Base-by-base conservation (phyloP, 495 filamentous ascomycete genomes). In the Niebla homalea region DNA sequence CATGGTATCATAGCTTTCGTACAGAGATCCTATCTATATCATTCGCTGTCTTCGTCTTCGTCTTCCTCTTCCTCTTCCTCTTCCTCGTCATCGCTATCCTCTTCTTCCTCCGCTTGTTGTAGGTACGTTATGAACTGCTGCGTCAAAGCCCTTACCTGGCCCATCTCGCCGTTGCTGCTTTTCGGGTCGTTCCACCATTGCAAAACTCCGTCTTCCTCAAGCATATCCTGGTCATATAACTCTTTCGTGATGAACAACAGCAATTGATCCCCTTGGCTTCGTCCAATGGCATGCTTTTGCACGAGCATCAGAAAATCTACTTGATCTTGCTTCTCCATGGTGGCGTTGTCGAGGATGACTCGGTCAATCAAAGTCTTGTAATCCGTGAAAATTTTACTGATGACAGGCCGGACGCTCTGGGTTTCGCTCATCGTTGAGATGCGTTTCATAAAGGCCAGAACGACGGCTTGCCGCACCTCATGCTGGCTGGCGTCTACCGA, bases 191-290 rank as follows among this genome's bases (percentile, higher is more conserved):
- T 74, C 90, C 89, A 97, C 92, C 92, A 98, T 51, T 77, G 75
- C 60, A 89, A 68, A 40, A 92, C 83, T 0, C 82, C 89, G 36
- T 94, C 90, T 62, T 94, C 86, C 62, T 95, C 89, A 1, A 96
- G 63, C 6, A 96, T 72, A 54, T 97, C 92, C 47, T 83, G 63
- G 49, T 84, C 79, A 62, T 94, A 93, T 48, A 94, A 68, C 62
- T 84, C 79, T 69, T 90, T 89, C 26, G 82, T 72, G 52, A 84
- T 70, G 39, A 80, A 84, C 6, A 90, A 70, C 3, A 97, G 69
- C 3, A 95, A 70, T 11, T 72, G 77, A 19, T 82, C 83, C 6
- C 76, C 73, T 58, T 74, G 78, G 29, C 61, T 63, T 38, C 75
- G 72, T 47, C 73, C 73, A 36, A 75, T 66, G 26, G 89, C 74